These are phyloP conservation scores for Thalassiosira exigua DNA, from an alignment of 352 stramenopile species.

Conservation along the genomic window DNA sequence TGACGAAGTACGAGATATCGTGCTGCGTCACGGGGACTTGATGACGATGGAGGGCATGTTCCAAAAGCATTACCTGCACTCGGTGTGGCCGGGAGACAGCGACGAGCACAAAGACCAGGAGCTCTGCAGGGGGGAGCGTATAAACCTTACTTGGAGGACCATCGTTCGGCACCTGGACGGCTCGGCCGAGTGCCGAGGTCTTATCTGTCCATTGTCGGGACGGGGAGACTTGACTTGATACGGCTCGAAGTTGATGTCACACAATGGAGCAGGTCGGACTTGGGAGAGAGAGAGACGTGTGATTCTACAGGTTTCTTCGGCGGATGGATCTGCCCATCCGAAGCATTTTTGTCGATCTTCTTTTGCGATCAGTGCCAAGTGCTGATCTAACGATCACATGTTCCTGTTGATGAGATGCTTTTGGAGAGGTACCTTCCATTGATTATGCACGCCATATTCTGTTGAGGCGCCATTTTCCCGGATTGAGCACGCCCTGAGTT, in stretches of 20 bases:
- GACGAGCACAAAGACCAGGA: conserved; percentile 35
- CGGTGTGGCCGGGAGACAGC: conserved; percentile 55
- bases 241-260: too few relatives aligned
- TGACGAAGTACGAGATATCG: conserved; percentile 24
- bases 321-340: too few relatives aligned
- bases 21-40: conserved; percentile 50
- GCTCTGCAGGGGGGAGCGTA: conserved; percentile 43
- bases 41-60: conserved; percentile 65
- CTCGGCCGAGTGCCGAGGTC: conserved; percentile 43
- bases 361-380: too few relatives aligned
- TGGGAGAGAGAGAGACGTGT: not conserved
- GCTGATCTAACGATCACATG: too few relatives aligned
- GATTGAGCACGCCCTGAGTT: too few relatives aligned
- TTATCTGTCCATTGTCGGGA: conserved; percentile 37
- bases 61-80: conserved; percentile 58
- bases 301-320: too few relatives aligned
- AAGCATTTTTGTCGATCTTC: too few relatives aligned
- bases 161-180: conserved; percentile 58
- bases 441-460: too few relatives aligned
- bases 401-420: too few relatives aligned
- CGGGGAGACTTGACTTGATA: not conserved
- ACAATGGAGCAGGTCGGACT: too few relatives aligned
- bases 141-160: conserved; percentile 61
- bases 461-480: too few relatives aligned
- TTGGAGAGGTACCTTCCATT: too few relatives aligned